Conservation (phyloP, 306 rosid species). For the Hippophae gyantsensis region DNA sequence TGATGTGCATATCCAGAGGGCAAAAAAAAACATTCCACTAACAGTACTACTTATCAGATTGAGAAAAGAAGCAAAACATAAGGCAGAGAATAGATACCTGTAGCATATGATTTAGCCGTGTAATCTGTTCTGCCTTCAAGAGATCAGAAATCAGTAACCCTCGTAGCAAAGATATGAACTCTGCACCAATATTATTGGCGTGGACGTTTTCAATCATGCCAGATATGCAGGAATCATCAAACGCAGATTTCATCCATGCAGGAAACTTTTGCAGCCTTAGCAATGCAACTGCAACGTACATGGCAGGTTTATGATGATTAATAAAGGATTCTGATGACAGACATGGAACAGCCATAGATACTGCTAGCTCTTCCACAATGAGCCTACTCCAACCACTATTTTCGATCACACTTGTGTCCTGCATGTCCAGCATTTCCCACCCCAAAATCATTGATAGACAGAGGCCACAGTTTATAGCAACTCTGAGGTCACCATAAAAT, state of each 20-base stretch:
- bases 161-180: conserved; percentile 50
- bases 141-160: conserved; percentile 44
- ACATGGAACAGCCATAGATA: conserved; percentile 57
- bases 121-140: conserved; percentile 49
- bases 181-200: conserved; percentile 41
- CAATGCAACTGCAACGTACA: conserved; percentile 47
- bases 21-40: neutral
- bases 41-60: neutral
- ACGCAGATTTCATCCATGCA: conserved; percentile 57
- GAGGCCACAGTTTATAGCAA: conserved; percentile 65
- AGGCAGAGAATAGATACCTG: conserved; percentile 38
- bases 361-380: conserved; percentile 70
- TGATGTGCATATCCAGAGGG: neutral
- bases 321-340: conserved; percentile 46
- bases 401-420: conserved; percentile 24
- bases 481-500: conserved; percentile 49
- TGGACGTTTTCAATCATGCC: conserved; percentile 53
- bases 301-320: conserved; percentile 45
- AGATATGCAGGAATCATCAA: conserved; percentile 57
- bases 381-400: conserved; percentile 62
- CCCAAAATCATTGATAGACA: conserved; percentile 56
- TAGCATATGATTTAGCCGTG: conserved; percentile 42
- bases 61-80: neutral
- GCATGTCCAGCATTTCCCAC: conserved; percentile 42
- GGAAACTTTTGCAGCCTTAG: conserved; percentile 49